These are phyloP conservation scores for Rickenella mellea DNA, from an alignment of 768 basidiomycete genomes.

Conservation along the genomic window DNA sequence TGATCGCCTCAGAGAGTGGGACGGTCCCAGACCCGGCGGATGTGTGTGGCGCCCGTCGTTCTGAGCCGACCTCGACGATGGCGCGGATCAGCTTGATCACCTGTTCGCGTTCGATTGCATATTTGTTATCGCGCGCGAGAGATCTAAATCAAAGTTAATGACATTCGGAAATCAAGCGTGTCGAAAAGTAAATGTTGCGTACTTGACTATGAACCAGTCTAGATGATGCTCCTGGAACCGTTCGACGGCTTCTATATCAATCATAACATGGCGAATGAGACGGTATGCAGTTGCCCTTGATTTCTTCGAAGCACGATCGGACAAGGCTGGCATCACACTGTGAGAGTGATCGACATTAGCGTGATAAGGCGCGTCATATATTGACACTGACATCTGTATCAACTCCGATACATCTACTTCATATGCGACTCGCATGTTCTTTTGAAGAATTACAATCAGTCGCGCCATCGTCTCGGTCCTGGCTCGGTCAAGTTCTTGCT, in stretches of 20 bases:
- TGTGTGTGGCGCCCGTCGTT: constrained; percentile 35
- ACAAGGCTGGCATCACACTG: constrained; percentile 71
- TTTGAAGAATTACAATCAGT: constrained; percentile 55
- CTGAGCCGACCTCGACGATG: constrained; percentile 69
- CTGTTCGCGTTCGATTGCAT: constrained; percentile 83
- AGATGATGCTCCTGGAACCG: constrained; percentile 53
- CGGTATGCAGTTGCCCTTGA: constrained; percentile 79
- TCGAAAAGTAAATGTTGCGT: constrained; percentile 5
- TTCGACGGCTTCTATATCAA: constrained; percentile 65
- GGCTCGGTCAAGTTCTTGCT: constrained; percentile 39
- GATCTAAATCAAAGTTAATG: constrained; percentile 39
- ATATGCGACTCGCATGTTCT: constrained; percentile 66
- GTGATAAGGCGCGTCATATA: constrained; percentile 1
- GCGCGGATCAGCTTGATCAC: constrained; percentile 82
- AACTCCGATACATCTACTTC: constrained; percentile 64
- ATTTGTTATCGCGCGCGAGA: constrained; percentile 75
- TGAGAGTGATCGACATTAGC: constrained; percentile 3
- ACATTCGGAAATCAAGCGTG: constrained; percentile 2
- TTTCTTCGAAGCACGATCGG: constrained; percentile 64
- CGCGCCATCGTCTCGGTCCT: constrained; percentile 56
- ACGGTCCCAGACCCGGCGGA: constrained; percentile 33
- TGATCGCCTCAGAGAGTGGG: constrained; percentile 63
- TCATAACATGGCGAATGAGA: constrained; percentile 66
- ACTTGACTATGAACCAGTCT: constrained; percentile 92
- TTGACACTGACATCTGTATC: constrained; percentile 58